Conservation (phyloP, 2,329 filamentous ascomycete species). For the Leptoxyphium fumago region DNA sequence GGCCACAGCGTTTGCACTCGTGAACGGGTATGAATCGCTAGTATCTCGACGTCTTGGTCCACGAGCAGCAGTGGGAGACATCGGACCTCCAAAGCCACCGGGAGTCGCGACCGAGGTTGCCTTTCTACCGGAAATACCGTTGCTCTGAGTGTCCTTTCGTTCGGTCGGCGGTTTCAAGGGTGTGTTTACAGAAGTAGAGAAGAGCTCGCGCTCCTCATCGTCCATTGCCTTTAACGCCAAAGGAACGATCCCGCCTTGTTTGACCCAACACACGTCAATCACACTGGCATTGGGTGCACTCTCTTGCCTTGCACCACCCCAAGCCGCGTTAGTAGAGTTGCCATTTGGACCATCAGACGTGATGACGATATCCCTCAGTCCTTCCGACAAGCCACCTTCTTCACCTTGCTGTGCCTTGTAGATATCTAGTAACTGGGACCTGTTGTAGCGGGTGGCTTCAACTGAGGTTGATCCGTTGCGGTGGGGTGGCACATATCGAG, state of each 20-base stretch:
- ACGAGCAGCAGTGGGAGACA: conserved; percentile 56
- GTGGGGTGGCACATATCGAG: conserved; percentile 46
- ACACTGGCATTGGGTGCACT: conserved; percentile 50
- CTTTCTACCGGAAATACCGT: conserved; percentile 55
- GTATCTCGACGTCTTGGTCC: conserved; percentile 71
- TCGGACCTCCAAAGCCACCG: conserved; percentile 49
- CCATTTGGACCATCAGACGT: not conserved
- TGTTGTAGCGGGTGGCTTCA: conserved; percentile 52
- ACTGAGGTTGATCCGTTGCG: conserved; percentile 38
- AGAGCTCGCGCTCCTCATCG: conserved; percentile 30
- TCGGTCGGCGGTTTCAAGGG: conserved; percentile 70
- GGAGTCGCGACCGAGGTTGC: conserved; percentile 57
- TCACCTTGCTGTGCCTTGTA: conserved; percentile 45
- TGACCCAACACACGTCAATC: conserved; percentile 1
- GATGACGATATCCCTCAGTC: conserved; percentile 40
- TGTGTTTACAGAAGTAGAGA: conserved; percentile 80
- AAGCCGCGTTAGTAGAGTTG: not conserved
- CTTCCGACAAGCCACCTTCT: conserved; percentile 52
- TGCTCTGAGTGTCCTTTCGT: conserved; percentile 47
- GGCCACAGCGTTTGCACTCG: conserved; percentile 29
- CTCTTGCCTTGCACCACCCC: conserved; percentile 31
- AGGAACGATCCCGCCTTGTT: not conserved
- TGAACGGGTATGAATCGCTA: conserved; percentile 50
- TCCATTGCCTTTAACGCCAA: not conserved
- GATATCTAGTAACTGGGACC: conserved; percentile 64